phyloP scores from a whole-genome alignment of 169 alveolate species.

The Cystoisospora suis region DNA sequence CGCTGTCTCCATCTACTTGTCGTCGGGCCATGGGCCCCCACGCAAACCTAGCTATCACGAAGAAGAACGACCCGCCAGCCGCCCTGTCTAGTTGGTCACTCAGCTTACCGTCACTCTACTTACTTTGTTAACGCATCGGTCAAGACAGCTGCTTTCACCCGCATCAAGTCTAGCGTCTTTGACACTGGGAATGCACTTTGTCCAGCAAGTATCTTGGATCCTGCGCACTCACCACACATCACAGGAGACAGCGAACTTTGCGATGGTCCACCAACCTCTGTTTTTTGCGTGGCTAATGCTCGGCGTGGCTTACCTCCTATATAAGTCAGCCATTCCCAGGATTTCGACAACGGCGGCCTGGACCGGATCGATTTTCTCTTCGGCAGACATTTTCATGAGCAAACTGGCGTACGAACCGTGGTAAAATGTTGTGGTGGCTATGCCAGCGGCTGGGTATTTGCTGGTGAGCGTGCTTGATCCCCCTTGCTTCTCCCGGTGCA shows the following conservation, averaged over 20 bases:
- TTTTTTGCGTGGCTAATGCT: not conserved
- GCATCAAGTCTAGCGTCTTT: constrained; percentile 50
- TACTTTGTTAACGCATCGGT: constrained; percentile 60
- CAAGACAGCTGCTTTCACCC: constrained; percentile 64
- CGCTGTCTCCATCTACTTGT: too few relatives aligned
- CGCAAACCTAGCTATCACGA: too few relatives aligned
- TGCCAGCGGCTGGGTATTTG: too few relatives aligned
- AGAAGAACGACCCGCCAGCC: too few relatives aligned
- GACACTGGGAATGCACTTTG: constrained; percentile 63
- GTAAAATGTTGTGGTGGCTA: too few relatives aligned
- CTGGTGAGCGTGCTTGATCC: too few relatives aligned
- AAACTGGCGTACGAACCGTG: too few relatives aligned
- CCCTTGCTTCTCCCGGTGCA: too few relatives aligned
- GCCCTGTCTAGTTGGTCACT: too few relatives aligned
- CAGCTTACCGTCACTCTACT: too few relatives aligned
- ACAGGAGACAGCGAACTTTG: not conserved
- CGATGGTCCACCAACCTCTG: not conserved
- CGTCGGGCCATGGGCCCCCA: too few relatives aligned
- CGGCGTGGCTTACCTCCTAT: constrained; percentile 49
- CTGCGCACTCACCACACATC: not conserved
- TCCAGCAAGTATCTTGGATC: constrained; percentile 63
- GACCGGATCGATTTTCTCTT: constrained; percentile 48
- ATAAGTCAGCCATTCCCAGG: constrained; percentile 68
- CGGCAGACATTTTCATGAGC: not conserved
- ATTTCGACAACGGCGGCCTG: constrained; percentile 68